These are phyloP conservation scores for Phytophthora niederhauseri DNA, from an alignment of 352 stramenopile genomes.

Conservation along the genomic window DNA sequence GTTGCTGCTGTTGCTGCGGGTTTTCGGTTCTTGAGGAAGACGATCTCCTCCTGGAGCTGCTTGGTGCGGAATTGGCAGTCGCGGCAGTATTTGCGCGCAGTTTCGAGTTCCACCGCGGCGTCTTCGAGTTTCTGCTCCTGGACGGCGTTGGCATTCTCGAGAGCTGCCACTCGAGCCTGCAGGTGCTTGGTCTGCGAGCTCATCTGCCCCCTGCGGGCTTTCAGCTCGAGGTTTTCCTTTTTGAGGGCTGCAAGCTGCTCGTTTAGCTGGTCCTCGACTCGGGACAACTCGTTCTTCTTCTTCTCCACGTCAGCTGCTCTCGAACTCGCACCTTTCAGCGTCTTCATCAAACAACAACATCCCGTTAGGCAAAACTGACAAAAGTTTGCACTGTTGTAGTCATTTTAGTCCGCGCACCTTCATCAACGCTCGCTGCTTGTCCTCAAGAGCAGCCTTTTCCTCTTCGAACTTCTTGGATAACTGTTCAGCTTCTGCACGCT, in stretches of 20 bases:
- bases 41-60: conserved; percentile 73
- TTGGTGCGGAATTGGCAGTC: conserved; percentile 68
- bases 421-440: conserved; percentile 41
- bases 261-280: conserved; percentile 45
- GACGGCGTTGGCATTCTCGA: conserved; percentile 42
- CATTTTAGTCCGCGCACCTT: conserved; percentile 33
- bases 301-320: conserved; percentile 51
- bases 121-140: conserved; percentile 49
- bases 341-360: conserved; percentile 22
- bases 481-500: conserved; percentile 23
- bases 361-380: background rate
- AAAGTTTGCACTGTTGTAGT: background rate
- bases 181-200: conserved; percentile 55
- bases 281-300: conserved; percentile 36
- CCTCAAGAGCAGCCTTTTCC: conserved; percentile 54
- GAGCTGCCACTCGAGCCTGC: conserved; percentile 41
- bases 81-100: conserved; percentile 52
- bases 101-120: conserved; percentile 50
- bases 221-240: conserved; percentile 66
- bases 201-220: conserved; percentile 45
- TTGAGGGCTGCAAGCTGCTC: conserved; percentile 49
- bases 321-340: conserved; percentile 44
- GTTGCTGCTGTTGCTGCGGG: background rate
- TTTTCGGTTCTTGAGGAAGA: conserved; percentile 67
- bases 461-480: conserved; percentile 24